Evolutionary conservation across 2,329 filamentous ascomycete genomes (phyloP).

Genomic region (Epichloe typhina): DNA sequence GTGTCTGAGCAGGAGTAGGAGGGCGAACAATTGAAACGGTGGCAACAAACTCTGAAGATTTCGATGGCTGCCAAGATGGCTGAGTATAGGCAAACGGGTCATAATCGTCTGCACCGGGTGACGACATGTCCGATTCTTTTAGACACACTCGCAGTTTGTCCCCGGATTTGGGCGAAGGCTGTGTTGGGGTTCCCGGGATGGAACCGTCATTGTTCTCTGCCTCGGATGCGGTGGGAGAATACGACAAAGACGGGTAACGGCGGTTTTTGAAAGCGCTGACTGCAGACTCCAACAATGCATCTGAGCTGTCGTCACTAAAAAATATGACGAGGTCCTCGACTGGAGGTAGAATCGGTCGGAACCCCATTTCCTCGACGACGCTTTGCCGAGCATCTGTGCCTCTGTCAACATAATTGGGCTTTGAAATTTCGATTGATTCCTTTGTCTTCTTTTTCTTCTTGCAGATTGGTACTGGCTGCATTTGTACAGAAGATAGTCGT

Average conservation of each 20-base stretch:
- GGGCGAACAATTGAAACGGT: conserved; percentile 19
- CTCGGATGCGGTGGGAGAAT: conserved; percentile 12
- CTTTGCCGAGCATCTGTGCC: conserved; percentile 24
- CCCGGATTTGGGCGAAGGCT: not conserved
- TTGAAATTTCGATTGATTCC: conserved; percentile 8
- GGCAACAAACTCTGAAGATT: conserved; percentile 9
- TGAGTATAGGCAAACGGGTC: conserved; percentile 31
- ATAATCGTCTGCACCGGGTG: conserved; percentile 25
- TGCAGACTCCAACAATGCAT: conserved; percentile 31
- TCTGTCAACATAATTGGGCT: conserved; percentile 23
- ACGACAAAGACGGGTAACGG: conserved; percentile 14
- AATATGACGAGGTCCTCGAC: conserved; percentile 44
- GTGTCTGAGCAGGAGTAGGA: conserved; percentile 31
- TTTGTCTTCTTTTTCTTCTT: conserved; percentile 18
- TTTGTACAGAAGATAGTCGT: conserved; percentile 14
- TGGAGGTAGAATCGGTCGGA: conserved; percentile 35
- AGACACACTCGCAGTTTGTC: not conserved
- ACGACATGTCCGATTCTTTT: not conserved
- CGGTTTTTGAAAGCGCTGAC: conserved; percentile 29
- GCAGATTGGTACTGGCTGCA: conserved; percentile 16
- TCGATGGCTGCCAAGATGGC: conserved; percentile 13
- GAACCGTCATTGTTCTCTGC: conserved; percentile 10
- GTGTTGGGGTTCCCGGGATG: conserved; percentile 14
- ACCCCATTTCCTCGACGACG: conserved; percentile 10
- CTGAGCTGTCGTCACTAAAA: conserved; percentile 31